Evolutionary conservation across 2,329 filamentous ascomycete genomes (phyloP), one percentile per base, ranked within the genome.

Genomic region (Colletotrichum sp.): DNA sequence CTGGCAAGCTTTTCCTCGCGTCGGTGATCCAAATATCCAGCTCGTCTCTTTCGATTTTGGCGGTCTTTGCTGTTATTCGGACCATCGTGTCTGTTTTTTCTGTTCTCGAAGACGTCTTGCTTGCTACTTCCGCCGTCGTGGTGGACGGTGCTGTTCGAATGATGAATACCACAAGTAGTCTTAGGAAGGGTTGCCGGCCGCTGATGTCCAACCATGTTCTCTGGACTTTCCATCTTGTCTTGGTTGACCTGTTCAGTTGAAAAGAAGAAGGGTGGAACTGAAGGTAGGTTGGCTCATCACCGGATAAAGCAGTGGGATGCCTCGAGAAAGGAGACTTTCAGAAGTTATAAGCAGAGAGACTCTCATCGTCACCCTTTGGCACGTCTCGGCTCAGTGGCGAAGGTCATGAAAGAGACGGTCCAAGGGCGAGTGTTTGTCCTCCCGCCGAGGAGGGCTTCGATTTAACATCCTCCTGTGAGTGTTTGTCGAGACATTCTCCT

Each of bases 61-160:
- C 43, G 43, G 43, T 52, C 43, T 52, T 52, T 52, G n/a, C 43
- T 52, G 43, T 52, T 52, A 21, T 52, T 52, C 43, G 43, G 43
- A 21, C 43, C 43, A 52, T 52, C 43, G n/a, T 52, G 43, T 52
- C n/a, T 52, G 8, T 52, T 21, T 18, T 13, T 52, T 7, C 10
- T 13, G 43, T 52, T 24, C 43, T 52, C 16, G n/a, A 52, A 24
- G 5, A 3, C 12, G 43, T 21, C n/a, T 52, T 52, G 10, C 43
- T 21, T 52, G 6, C n/a, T 13, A 52, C n/a, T 52, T 5, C 43
- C 43, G 43, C 43, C 43, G 43, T 52, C 16, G 6, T 52, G 43
- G n/a, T 52, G 3, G 43, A 52, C 10, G 7, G 43, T 52, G n/a
- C 10, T 52, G 43, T 52, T 52, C n/a, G 43, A 52, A 52, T 52